Conservation (phyloP, 2,329 filamentous ascomycete genomes). For the Orbilia oligospora region DNA sequence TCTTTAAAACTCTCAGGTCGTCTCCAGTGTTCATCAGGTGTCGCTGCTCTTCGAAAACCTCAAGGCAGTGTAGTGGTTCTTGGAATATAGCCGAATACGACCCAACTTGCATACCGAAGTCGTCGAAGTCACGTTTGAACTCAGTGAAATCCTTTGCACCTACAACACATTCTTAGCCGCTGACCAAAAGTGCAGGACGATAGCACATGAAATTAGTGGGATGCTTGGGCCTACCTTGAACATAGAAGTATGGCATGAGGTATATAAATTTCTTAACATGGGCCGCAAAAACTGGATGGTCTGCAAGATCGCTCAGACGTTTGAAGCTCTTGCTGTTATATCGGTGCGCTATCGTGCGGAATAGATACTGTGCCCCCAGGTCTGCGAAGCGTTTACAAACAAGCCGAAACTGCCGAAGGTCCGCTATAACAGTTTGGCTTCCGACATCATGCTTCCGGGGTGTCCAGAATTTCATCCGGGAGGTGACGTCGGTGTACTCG, state of each 20-base stretch:
- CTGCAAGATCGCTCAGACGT: constrained; percentile 70
- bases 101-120: constrained; percentile 67
- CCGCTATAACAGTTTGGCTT: constrained; percentile 69
- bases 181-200: constrained; percentile 64
- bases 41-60: constrained; percentile 69
- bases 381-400: constrained; percentile 71
- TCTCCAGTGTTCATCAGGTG: constrained; percentile 70
- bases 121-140: constrained; percentile 63
- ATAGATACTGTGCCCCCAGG: constrained; percentile 71
- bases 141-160: constrained; percentile 61
- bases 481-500: constrained; percentile 69
- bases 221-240: constrained; percentile 68
- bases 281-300: constrained; percentile 70
- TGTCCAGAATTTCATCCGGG: constrained; percentile 70
- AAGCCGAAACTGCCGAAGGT: constrained; percentile 69
- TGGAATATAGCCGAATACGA: constrained; percentile 68
- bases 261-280: constrained; percentile 75
- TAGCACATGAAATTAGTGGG: constrained; percentile 4
- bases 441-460: constrained; percentile 71
- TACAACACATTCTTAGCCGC: constrained; percentile 69
- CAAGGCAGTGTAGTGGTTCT: constrained; percentile 64
- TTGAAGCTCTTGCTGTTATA: constrained; percentile 71
- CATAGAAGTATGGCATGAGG: constrained; percentile 74
- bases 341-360: constrained; percentile 71
- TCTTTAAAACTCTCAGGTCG: constrained; percentile 71